Percentiles rank a stretch among this genome's conserved stretches.
Conservation (phyloP, 352 stramenopile genomes). For the Phytophthora palmivora region DNA sequence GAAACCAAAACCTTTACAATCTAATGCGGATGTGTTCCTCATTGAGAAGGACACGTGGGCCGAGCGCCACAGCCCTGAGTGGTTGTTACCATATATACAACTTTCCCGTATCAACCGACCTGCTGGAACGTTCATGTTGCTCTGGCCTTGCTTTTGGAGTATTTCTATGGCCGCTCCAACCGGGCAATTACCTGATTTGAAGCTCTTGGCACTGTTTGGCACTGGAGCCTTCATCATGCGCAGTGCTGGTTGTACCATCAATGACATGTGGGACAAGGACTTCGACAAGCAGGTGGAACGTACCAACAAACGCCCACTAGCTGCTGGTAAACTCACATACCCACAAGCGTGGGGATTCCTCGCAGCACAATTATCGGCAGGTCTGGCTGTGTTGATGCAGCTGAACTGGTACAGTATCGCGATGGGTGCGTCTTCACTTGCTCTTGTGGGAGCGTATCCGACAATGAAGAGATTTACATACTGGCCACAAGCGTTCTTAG, state of each 20-base stretch:
- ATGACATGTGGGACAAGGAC: conserved; percentile 99
- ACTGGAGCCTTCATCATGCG: conserved; percentile 97
- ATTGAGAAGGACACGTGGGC: conserved; percentile 90
- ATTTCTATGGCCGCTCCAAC: conserved; percentile 93
- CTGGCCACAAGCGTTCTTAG: conserved; percentile 97
- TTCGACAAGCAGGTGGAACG: conserved; percentile 96
- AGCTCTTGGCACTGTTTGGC: conserved; percentile 84
- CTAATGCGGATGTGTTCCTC: conserved; percentile 50
- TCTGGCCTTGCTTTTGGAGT: conserved; percentile 98
- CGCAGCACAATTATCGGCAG: conserved; percentile 91
- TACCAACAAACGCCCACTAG: conserved; percentile 95
- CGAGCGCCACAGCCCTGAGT: conserved; percentile 72
- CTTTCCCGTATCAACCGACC: conserved; percentile 87
- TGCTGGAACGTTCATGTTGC: conserved; percentile 94
- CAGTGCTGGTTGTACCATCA: conserved; percentile 98
- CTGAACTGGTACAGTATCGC: conserved; percentile 95
- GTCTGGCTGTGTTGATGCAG: conserved; percentile 94
- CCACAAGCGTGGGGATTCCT: conserved; percentile 94
- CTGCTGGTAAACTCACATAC: conserved; percentile 90
- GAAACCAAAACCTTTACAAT: not conserved
- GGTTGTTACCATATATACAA: conserved; percentile 89
- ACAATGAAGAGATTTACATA: conserved; percentile 98
- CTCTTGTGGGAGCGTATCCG: conserved; percentile 96
- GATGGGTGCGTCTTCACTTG: conserved; percentile 93
- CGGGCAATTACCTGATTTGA: conserved; percentile 80